Conservation (phyloP, 208 protist species). For the Acanthamoeba triangularis region DNA sequence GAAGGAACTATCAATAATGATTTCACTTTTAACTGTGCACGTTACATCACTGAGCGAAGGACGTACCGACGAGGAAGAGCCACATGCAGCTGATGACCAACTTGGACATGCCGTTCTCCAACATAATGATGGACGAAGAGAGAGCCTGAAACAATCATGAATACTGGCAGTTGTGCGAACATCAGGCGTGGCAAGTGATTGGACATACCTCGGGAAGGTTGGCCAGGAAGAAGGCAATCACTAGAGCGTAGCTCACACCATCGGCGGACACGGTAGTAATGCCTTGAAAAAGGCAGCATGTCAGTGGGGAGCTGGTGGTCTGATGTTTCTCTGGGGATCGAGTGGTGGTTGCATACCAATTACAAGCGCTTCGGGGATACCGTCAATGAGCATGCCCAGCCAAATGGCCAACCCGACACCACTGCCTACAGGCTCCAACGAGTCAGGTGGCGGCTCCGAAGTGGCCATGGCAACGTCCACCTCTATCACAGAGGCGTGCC, state of each 20-base stretch:
- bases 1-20: not conserved
- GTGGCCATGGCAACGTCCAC: not conserved
- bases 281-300: not conserved
- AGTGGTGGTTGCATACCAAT: not conserved
- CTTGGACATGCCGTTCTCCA: constrained; percentile 34
- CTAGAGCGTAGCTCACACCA: not conserved
- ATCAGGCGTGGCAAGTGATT: not conserved
- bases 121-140: constrained; percentile 16
- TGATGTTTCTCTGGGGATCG: too few relatives aligned
- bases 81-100: not conserved
- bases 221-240: constrained; percentile 31
- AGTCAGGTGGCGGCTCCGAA: not conserved
- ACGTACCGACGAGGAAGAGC: not conserved
- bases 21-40: too few relatives aligned
- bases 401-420: not conserved
- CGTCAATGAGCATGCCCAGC: constrained; percentile 25
- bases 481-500: too few relatives aligned
- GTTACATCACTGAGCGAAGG: not conserved
- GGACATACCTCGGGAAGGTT: not conserved
- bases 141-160: not conserved
- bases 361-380: not conserved
- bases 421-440: not conserved
- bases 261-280: not conserved
- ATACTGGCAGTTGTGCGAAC: not conserved
- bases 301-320: too few relatives aligned